Evolutionary conservation across 345 rosid species (phyloP).

Genomic region (Eucalyptus regnans): DNA sequence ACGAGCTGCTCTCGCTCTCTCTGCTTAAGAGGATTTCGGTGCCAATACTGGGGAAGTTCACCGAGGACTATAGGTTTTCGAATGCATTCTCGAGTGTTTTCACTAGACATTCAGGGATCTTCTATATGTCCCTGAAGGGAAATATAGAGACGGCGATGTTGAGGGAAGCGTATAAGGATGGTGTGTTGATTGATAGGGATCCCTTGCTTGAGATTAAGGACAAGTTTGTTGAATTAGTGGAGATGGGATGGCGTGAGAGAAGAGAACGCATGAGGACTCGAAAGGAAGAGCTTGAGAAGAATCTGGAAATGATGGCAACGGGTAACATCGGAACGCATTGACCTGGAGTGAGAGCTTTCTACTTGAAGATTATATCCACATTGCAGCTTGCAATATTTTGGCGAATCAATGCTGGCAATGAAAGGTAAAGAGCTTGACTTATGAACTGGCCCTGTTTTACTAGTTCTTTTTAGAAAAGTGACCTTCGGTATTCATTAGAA

Average conservation of each 20-base stretch:
- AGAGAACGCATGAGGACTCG: conserved; percentile 21
- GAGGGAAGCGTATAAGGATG: conserved; percentile 62
- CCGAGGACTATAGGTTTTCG: conserved; percentile 63
- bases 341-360: neutral
- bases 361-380: neutral
- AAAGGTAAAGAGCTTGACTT: neutral
- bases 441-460: neutral
- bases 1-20: conserved; percentile 76
- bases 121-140: conserved; percentile 82
- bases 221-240: conserved; percentile 44
- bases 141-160: conserved; percentile 73
- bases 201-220: conserved; percentile 64
- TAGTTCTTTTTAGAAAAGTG: neutral
- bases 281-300: conserved; percentile 27
- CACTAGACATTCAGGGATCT: conserved; percentile 84
- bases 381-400: neutral
- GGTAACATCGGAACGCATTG: conserved; percentile 1
- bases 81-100: conserved; percentile 67
- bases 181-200: conserved; percentile 53
- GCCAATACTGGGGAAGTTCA: conserved; percentile 74
- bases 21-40: conserved; percentile 72
- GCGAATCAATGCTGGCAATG: neutral
- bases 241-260: conserved; percentile 62
- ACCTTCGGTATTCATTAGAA: neutral
- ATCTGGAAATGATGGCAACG: conserved; percentile 22